Percentiles rank a stretch among this genome's conserved stretches.
These are phyloP conservation scores for Pinus tabuliformis DNA, from an alignment of 75 land plant genomes.

Conservation along the genomic window DNA sequence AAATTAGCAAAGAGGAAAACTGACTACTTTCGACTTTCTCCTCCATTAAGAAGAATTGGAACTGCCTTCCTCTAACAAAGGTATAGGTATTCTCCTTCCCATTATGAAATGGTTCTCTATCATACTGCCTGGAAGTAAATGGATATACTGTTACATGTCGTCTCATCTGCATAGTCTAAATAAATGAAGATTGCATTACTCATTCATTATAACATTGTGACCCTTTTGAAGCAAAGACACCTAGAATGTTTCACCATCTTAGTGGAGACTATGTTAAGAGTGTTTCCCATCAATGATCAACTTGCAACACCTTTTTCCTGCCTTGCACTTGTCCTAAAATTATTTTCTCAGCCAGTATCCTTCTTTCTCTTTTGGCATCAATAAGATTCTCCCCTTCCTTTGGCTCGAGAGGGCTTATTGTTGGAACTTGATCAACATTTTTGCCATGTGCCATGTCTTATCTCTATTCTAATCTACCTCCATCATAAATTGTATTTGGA, in stretches of 20 bases:
- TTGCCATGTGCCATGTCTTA: not conserved
- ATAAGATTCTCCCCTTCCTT: no score
- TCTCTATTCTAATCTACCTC: not conserved
- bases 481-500: not conserved
- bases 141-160: not conserved
- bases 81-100: not conserved
- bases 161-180: not conserved
- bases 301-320: no score
- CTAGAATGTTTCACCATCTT: no score
- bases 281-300: no score
- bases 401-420: no score
- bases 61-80: not conserved
- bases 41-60: not conserved
- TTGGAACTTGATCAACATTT: not conserved
- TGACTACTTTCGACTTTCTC: not conserved
- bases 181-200: not conserved
- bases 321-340: not conserved
- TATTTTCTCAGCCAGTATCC: not conserved
- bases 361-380: not conserved
- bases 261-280: no score
- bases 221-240: not conserved
- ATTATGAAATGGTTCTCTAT: not conserved
- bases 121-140: not conserved
- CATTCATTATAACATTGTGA: not conserved
- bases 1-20: not conserved